Conservation (phyloP, 768 basidiomycete species). For the Leccinum fibrillosum region DNA sequence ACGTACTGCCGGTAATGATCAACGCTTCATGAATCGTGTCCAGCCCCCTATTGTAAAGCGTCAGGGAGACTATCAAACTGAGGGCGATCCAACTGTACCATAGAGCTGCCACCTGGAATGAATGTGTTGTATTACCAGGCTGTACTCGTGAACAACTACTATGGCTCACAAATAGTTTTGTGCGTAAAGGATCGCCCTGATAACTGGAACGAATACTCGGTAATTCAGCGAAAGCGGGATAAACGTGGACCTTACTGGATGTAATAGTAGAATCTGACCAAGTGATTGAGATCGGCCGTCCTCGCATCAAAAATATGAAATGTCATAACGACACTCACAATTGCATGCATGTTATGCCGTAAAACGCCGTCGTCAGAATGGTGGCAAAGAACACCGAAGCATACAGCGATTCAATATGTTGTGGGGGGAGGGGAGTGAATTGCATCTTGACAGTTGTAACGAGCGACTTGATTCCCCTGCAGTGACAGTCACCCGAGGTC, state of each 20-base stretch:
- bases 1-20: constrained; percentile 9
- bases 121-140: not conserved
- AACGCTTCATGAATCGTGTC: constrained; percentile 14
- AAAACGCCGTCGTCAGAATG: not conserved
- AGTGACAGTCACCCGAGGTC: not conserved
- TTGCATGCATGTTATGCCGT: not conserved
- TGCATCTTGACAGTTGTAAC: not conserved
- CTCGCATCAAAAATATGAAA: not conserved
- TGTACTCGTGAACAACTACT: not conserved
- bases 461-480: not conserved
- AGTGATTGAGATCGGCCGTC: not conserved
- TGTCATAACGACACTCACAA: not conserved
- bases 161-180: constrained; percentile 13
- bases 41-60: not conserved
- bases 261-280: not conserved
- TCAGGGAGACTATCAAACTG: not conserved
- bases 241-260: not conserved
- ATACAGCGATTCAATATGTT: not conserved
- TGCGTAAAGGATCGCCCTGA: not conserved
- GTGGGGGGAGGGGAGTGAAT: not conserved
- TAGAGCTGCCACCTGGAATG: constrained; percentile 7
- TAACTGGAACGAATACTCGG: not conserved
- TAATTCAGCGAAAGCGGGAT: not conserved
- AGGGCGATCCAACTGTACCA: not conserved
- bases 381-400: not conserved